Conservation (phyloP, 1,284 basidiomycete genomes). For the Fistulinella cinereoalba region DNA sequence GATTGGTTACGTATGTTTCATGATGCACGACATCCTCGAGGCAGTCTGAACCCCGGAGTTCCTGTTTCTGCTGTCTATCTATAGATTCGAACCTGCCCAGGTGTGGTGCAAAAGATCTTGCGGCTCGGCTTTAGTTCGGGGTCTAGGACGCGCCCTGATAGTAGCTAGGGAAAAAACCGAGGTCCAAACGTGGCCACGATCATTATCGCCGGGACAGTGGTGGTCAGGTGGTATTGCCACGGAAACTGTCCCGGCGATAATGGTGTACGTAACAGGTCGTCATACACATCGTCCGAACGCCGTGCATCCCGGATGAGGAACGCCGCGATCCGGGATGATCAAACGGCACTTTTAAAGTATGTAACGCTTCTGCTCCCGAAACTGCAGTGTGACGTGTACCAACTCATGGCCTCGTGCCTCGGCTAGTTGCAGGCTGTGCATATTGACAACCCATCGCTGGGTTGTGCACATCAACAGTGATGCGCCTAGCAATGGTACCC, state of each 20-base stretch:
- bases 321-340: too few relatives aligned
- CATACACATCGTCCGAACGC: constrained; percentile 25
- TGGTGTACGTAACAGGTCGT: constrained; percentile 28
- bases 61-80: constrained; percentile 35
- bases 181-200: constrained; percentile 2
- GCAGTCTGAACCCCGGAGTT: constrained; percentile 26
- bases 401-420: constrained; percentile 32
- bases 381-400: constrained; percentile 30
- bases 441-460: constrained; percentile 26
- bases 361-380: constrained; percentile 33
- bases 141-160: constrained; percentile 18
- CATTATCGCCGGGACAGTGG: too few relatives aligned
- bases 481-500: constrained; percentile 30
- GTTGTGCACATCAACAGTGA: constrained; percentile 28
- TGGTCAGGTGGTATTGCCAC: constrained; percentile 22
- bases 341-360: too few relatives aligned
- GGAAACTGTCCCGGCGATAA: constrained; percentile 19
- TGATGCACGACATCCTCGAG: constrained; percentile 22
- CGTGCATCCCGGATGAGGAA: constrained; percentile 26
- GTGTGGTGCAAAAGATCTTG: constrained; percentile 16
- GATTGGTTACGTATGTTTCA: constrained; percentile 26
- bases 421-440: constrained; percentile 32
- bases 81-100: constrained; percentile 20
- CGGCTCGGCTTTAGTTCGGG: constrained; percentile 15
- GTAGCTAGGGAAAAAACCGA: constrained; percentile 11